Base-by-base conservation (phyloP, 805 yeast species). In the Huiozyma naganishii region DNA sequence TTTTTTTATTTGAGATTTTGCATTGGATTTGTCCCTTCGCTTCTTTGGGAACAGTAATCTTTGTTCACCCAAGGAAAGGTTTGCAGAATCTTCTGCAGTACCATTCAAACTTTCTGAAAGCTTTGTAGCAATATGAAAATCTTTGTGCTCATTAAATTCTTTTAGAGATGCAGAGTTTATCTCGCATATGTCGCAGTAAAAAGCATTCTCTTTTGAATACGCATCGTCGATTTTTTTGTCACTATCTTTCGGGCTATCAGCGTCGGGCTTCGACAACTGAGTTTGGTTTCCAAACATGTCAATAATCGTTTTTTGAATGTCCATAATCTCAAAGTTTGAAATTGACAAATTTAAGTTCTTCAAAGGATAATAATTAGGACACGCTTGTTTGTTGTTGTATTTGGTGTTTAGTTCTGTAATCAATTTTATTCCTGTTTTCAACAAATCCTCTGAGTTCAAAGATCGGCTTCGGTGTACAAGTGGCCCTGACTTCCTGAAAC, bases 71-170 rank as follows among this genome's bases (percentile, higher is more conserved):
- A 52, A 37, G 1, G 64, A 52, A 6, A 58, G 42, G 30, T 44
- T 47, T 17, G 44, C 42, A 3, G 64, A 59, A 35, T 52, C 46
- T 32, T 54, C 54, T 2, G 44, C 52, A 1, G 50, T 52, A 6
- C 70, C 69, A 50, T 73, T 72, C 29, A 72, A 45, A 37, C 59
- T 64, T 43, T 68, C 66, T 1, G 77, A 73, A 6, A 77, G 58
- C 17, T 71, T 72, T 40, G 69, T 44, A 0, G 83, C 83, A 37
- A 67, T 54, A 49, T 77, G 83, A 47, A 58, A 76, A 54, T 77
- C 83, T 37, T 62, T 61, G 53, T 77, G 83, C 46, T 77, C 83
- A 32, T 49, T 48, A 32, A 52, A 52, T 2, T 45, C 52, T 27
- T 46, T 47, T 7, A 43, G 45, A 32, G 39, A 37, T 0, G 41